These are phyloP conservation scores for Macrolepiota dolichaula DNA, from an alignment of 768 basidiomycete genomes.

Conservation along the genomic window DNA sequence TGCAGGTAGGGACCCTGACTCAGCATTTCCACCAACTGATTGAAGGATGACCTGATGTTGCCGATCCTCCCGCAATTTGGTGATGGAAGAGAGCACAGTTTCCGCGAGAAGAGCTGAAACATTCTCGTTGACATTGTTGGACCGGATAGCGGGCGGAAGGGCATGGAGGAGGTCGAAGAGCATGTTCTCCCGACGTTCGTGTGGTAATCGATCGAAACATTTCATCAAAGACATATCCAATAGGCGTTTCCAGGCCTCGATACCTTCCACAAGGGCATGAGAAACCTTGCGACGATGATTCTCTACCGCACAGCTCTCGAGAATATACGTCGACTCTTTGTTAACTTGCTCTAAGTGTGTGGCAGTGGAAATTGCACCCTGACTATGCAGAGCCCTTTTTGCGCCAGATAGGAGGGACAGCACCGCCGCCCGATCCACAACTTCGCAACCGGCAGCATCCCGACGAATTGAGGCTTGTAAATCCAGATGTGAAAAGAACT, in stretches of 20 bases:
- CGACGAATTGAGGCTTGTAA: slow-evolving; percentile 65
- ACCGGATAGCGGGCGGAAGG: slow-evolving; percentile 66
- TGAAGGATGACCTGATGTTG: slow-evolving; percentile 67
- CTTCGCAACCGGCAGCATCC: slow-evolving; percentile 73
- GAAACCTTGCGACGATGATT: slow-evolving; percentile 84
- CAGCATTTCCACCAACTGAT: slow-evolving; percentile 58
- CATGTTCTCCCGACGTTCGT: slow-evolving; percentile 82
- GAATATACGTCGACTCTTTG: slow-evolving; percentile 68
- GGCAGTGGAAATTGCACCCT: slow-evolving; percentile 61
- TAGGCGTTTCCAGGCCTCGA: slow-evolving; percentile 82
- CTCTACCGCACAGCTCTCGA: slow-evolving; percentile 83
- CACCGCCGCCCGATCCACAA: slow-evolving; percentile 74
- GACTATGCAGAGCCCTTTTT: slow-evolving; percentile 58
- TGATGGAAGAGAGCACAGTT: slow-evolving; percentile 74
- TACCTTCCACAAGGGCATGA: slow-evolving; percentile 64
- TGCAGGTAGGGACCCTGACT: slow-evolving; percentile 68
- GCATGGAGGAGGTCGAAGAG: slow-evolving; percentile 88
- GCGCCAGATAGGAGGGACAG: slow-evolving; percentile 64
- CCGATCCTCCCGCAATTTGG: slow-evolving; percentile 84
- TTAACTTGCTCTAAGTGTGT: slow-evolving; percentile 65
- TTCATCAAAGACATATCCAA: slow-evolving; percentile 85
- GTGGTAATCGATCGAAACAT: slow-evolving; percentile 79
- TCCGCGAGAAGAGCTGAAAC: slow-evolving; percentile 85
- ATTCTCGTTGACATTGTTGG: slow-evolving; percentile 60
- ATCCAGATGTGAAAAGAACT: slow-evolving; percentile 64